Percentiles rank a stretch among this genome's conserved stretches.
phyloP scores from a whole-genome alignment of 805 yeast genomes.

The Teunomyces barrocoloradensis region DNA sequence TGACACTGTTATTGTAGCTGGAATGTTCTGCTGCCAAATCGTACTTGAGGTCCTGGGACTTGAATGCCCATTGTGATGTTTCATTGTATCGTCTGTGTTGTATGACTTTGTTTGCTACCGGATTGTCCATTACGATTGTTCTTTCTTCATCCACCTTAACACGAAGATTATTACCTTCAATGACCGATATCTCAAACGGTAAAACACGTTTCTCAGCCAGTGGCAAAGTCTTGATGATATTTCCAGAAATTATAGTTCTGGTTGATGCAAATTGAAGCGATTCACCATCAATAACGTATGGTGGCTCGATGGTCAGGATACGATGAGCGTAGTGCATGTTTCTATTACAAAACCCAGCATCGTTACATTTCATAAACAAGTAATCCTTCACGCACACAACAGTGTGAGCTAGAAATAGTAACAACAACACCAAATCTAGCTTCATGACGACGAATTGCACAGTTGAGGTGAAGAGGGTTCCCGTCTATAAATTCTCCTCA shows the following conservation, averaged over 20 bases:
- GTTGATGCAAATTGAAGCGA: constrained; percentile 12
- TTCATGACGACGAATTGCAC: neutral
- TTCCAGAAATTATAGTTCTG: constrained; percentile 41
- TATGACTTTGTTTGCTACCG: constrained; percentile 16
- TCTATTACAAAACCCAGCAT: constrained; percentile 81
- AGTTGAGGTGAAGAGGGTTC: too few species aligned
- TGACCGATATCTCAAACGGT: constrained; percentile 56
- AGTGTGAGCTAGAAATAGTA: neutral
- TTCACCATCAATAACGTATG: constrained; percentile 23
- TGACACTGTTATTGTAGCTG: constrained; percentile 12
- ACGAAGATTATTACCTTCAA: constrained; percentile 58
- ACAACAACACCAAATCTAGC: constrained; percentile 1
- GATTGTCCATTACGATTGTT: constrained; percentile 6
- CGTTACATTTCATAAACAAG: constrained; percentile 72
- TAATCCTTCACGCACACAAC: constrained; percentile 51
- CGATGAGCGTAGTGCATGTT: constrained; percentile 63
- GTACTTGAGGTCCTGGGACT: constrained; percentile 10
- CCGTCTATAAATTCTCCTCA: neutral
- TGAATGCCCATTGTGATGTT: constrained; percentile 59
- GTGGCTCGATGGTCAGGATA: constrained; percentile 14
- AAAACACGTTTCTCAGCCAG: constrained; percentile 29
- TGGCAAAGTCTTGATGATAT: constrained; percentile 42
- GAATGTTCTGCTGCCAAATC: constrained; percentile 12
- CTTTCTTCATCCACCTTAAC: constrained; percentile 64
- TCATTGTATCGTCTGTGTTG: constrained; percentile 56